A percentile compares a stretch with the other conserved stretches of the same genome.
Conservation (phyloP, 192 early-diverging fungal species). For the Backusella liffmaniae region DNA sequence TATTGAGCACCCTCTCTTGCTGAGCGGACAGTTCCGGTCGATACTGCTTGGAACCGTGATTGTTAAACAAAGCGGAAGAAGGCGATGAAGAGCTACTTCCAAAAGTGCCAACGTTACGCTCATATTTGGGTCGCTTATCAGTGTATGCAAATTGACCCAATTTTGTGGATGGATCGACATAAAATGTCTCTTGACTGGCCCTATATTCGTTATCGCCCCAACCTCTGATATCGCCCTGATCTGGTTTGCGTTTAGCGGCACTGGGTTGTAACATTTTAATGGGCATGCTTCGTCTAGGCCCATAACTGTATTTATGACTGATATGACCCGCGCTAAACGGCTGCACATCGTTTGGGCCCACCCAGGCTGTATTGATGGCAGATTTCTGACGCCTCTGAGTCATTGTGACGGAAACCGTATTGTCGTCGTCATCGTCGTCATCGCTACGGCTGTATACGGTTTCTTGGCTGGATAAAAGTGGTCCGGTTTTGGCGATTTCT, state of each 20-base stretch:
- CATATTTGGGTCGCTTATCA: not conserved
- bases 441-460: not conserved
- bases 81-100: not conserved
- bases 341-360: not conserved
- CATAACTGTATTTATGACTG: not conserved
- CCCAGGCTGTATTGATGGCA: not conserved
- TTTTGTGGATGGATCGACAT: not conserved
- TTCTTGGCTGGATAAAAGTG: slow-evolving; percentile 11
- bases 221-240: not conserved
- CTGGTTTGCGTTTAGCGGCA: not conserved
- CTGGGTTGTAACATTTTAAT: not conserved
- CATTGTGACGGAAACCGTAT: not conserved
- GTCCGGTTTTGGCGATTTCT: not conserved
- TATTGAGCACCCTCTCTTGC: slow-evolving; percentile 58
- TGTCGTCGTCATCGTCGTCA: no score
- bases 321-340: not conserved
- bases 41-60: not conserved
- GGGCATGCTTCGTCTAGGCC: not conserved
- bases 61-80: not conserved
- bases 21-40: slow-evolving; percentile 41
- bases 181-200: not conserved
- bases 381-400: not conserved
- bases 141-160: not conserved
- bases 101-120: not conserved
- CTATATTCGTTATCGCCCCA: not conserved